Conservation (phyloP, 176 grass and related monocot species). For the Musa acuminata region DNA sequence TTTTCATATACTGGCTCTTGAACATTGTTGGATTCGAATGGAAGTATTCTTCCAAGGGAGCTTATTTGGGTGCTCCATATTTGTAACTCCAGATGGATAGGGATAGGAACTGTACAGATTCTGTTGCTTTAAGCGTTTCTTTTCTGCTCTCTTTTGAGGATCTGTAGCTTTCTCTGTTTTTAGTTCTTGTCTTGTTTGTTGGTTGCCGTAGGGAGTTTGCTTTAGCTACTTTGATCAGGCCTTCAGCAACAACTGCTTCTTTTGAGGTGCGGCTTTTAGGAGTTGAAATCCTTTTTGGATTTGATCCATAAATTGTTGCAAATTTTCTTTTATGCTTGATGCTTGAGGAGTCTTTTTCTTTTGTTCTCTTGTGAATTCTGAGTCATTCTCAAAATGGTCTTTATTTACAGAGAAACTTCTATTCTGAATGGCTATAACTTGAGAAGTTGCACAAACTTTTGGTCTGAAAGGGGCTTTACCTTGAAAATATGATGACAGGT, state of each 20-base stretch:
- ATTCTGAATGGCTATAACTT: too few relatives aligned
- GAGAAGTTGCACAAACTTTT: too few relatives aligned
- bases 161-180: neutral
- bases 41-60: conserved; percentile 15
- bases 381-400: too few relatives aligned
- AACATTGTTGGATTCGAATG: neutral
- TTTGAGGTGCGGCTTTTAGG: neutral
- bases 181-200: neutral
- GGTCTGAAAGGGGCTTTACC: too few relatives aligned
- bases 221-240: neutral
- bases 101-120: conserved; percentile 17
- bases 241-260: neutral
- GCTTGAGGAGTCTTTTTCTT: too few relatives aligned
- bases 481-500: too few relatives aligned
- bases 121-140: conserved; percentile 5
- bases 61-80: conserved; percentile 21
- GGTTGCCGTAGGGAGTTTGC: neutral
- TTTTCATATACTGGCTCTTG: too few relatives aligned
- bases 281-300: neutral
- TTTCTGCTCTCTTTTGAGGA: neutral
- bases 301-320: too few relatives aligned
- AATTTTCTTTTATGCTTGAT: too few relatives aligned
- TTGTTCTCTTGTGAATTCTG: too few relatives aligned
- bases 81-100: conserved; percentile 16
- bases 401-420: too few relatives aligned